Evolutionary conservation across 805 yeast species (phyloP).

Genomic region (Myxozyma sirexii): DNA sequence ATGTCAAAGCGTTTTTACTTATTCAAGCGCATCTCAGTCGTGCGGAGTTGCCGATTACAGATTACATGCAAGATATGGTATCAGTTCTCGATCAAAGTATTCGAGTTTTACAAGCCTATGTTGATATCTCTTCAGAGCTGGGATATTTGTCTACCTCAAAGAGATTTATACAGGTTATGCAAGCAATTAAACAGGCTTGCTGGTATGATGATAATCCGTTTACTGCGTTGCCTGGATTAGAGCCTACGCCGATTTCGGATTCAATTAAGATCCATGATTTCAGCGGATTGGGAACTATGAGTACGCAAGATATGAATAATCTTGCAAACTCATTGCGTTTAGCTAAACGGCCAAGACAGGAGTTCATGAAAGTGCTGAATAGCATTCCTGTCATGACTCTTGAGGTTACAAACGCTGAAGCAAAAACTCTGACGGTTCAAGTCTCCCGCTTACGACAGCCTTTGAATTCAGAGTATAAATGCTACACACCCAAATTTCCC

Average conservation of each 20-base stretch:
- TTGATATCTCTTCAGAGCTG: conserved; percentile 84
- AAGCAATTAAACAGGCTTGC: conserved; percentile 81
- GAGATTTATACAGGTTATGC: conserved; percentile 70
- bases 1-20: conserved; percentile 72
- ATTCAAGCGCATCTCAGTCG: conserved; percentile 73
- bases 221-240: conserved; percentile 54
- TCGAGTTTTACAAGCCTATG: conserved; percentile 89
- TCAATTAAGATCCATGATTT: conserved; percentile 5
- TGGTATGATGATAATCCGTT: conserved; percentile 84
- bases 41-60: conserved; percentile 86
- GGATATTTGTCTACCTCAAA: conserved; percentile 69
- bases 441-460: conserved; percentile 56
- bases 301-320: conserved; percentile 14
- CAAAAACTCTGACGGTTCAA: conserved; percentile 48
- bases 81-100: conserved; percentile 91
- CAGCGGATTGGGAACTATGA: conserved; percentile 13
- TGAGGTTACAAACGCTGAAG: conserved; percentile 22
- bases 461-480: conserved; percentile 57
- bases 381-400: conserved; percentile 63
- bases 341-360: conserved; percentile 9
- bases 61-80: conserved; percentile 89
- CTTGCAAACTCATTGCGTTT: conserved; percentile 20
- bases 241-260: conserved; percentile 17
- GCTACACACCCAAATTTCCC: conserved; percentile 80
- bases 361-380: conserved; percentile 45